phyloP scores from a whole-genome alignment of 192 early-diverging fungal genomes.

The Coemansia sp. region DNA sequence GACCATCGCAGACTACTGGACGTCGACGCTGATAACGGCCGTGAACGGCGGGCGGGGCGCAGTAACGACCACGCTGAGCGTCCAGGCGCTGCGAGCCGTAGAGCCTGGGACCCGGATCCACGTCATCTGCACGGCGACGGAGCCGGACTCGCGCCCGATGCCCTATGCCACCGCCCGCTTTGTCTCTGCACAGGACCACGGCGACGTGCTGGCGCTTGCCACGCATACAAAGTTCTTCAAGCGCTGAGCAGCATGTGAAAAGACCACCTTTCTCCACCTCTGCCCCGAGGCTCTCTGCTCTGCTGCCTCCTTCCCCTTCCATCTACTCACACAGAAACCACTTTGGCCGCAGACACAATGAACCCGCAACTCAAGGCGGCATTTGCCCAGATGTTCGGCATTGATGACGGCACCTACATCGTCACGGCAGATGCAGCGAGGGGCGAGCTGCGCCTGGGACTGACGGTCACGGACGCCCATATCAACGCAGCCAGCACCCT shows the following conservation, averaged over 20 bases:
- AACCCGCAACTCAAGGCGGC: not conserved
- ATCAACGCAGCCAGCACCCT: constrained; percentile 16
- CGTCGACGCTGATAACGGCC: constrained; percentile 33
- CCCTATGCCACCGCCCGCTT: constrained; percentile 27
- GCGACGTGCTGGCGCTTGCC: constrained; percentile 12
- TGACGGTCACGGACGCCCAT: constrained; percentile 12
- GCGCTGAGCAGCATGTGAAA: constrained; percentile 1
- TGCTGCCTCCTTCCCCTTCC: too few species aligned
- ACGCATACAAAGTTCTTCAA: constrained; percentile 39
- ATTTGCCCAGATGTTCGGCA: constrained; percentile 10
- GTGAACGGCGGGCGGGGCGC: constrained; percentile 14
- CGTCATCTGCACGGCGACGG: constrained; percentile 11
- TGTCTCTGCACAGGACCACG: constrained; percentile 7
- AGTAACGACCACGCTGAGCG: constrained; percentile 33
- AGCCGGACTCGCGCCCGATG: not conserved
- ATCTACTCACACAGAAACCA: too few species aligned
- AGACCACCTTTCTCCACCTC: too few species aligned
- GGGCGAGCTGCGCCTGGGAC: constrained; percentile 5
- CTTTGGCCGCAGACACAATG: too few species aligned
- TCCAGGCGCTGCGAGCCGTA: constrained; percentile 18
- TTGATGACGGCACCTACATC: constrained; percentile 2
- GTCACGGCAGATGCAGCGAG: not conserved
- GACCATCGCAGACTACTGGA: constrained; percentile 39
- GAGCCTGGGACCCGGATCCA: not conserved
- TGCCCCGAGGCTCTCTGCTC: too few species aligned